A percentile compares a stretch with the other conserved stretches of the same genome.
These are phyloP conservation scores for Termitomyces eurrhizus DNA, from an alignment of 768 basidiomycete genomes.

Conservation along the genomic window DNA sequence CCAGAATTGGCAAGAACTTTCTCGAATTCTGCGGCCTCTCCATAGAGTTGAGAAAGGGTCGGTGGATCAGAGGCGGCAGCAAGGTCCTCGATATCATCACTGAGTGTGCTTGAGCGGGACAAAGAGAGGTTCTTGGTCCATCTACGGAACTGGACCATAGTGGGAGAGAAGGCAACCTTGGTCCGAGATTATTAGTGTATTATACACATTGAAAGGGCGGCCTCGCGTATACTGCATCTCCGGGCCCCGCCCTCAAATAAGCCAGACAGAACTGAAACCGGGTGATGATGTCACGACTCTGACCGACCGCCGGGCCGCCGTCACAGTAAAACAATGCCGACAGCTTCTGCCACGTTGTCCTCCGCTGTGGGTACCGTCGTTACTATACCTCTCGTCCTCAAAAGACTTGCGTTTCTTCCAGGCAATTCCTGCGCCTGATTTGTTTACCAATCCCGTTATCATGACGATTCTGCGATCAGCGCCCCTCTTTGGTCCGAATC, in stretches of 20 bases:
- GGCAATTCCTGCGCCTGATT: not conserved
- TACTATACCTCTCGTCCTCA: too few species aligned
- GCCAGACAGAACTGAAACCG: conserved; percentile 8
- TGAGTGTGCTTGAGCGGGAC: conserved; percentile 12
- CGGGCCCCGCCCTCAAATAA: not conserved
- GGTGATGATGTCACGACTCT: conserved; percentile 9
- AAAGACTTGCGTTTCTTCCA: not conserved
- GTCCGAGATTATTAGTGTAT: not conserved
- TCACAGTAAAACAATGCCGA: too few species aligned
- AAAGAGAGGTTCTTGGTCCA: conserved; percentile 9
- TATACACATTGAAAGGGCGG: not conserved
- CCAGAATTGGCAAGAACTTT: conserved; percentile 27
- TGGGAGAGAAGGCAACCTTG: not conserved
- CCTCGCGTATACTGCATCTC: not conserved
- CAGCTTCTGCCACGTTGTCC: not conserved
- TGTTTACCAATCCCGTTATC: too few species aligned
- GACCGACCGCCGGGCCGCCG: not conserved
- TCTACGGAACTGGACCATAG: conserved; percentile 6
- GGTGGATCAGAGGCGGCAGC: conserved; percentile 16
- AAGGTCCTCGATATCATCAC: conserved; percentile 14
- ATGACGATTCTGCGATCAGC: not conserved
- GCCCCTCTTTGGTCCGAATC: not conserved
- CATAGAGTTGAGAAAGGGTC: conserved; percentile 32
- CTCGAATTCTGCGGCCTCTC: conserved; percentile 34
- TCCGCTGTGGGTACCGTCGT: too few species aligned